Percentiles rank a stretch among this genome's conserved stretches.
These are phyloP conservation scores for Cutaneotrichosporon mucoides DNA, from an alignment of 1,284 basidiomycete species.

Conservation along the genomic window DNA sequence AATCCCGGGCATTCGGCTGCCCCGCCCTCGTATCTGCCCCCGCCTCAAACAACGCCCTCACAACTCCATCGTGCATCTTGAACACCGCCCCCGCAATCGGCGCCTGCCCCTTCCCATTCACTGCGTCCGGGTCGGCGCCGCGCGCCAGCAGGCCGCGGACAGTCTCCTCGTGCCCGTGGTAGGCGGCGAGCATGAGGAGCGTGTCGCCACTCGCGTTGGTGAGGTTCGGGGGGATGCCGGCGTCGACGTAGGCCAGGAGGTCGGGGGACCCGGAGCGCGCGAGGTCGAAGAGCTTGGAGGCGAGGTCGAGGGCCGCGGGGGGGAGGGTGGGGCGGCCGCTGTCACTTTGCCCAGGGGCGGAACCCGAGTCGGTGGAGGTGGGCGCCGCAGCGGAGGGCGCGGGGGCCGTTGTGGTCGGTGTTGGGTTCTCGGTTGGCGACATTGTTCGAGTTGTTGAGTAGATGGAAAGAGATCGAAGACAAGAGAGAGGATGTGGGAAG, in stretches of 20 bases:
- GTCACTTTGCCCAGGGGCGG: not conserved
- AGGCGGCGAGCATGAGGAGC: conserved; percentile 75
- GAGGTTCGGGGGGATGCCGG: conserved; percentile 71
- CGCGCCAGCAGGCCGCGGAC: conserved; percentile 56
- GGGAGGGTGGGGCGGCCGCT: conserved; percentile 13
- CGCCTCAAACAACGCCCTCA: conserved; percentile 57
- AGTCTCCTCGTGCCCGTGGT: conserved; percentile 65
- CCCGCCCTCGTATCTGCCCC: conserved; percentile 68
- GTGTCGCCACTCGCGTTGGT: conserved; percentile 75
- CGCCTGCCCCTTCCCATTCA: conserved; percentile 74
- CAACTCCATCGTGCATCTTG: conserved; percentile 64
- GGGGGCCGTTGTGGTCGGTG: not conserved
- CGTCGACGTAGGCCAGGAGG: conserved; percentile 61
- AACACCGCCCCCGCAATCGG: conserved; percentile 78
- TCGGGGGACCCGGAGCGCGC: conserved; percentile 61
- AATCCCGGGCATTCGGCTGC: conserved; percentile 67
- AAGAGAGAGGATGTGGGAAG: not conserved
- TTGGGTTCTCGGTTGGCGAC: not conserved
- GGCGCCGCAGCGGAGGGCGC: not conserved
- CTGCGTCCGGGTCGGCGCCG: conserved; percentile 64
- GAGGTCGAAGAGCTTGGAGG: conserved; percentile 69
- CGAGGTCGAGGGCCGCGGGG: conserved; percentile 61
- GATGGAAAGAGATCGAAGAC: not conserved
- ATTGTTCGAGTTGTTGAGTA: not conserved
- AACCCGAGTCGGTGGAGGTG: conserved; percentile 2